These are phyloP conservation scores for Grifola frondosa DNA, from an alignment of 1,284 basidiomycete species.

Conservation along the genomic window DNA sequence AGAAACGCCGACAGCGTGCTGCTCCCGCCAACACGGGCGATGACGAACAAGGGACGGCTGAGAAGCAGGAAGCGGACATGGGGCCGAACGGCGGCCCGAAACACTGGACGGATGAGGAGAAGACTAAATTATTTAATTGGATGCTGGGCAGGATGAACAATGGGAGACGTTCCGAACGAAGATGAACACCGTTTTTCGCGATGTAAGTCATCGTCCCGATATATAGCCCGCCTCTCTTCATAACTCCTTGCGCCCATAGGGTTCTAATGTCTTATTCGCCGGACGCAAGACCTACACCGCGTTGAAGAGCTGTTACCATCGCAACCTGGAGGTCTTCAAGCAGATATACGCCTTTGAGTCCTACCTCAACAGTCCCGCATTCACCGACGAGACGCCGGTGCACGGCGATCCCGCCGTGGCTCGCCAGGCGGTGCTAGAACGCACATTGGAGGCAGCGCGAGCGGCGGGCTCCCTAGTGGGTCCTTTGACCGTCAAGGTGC, in stretches of 20 bases:
- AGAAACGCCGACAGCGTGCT: slow-evolving; percentile 16
- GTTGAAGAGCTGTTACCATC: slow-evolving; percentile 76
- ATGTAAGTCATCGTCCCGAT: slow-evolving; percentile 54
- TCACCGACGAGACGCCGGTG: background rate
- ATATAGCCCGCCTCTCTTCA: too few species aligned
- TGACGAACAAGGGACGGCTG: slow-evolving; percentile 16
- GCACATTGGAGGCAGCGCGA: slow-evolving; percentile 58
- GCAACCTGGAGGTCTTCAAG: slow-evolving; percentile 77
- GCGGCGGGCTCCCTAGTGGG: slow-evolving; percentile 65
- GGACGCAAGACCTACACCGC: slow-evolving; percentile 77
- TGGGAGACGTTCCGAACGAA: slow-evolving; percentile 71
- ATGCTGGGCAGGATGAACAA: slow-evolving; percentile 74
- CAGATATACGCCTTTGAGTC: slow-evolving; percentile 70
- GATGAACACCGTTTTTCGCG: slow-evolving; percentile 75
- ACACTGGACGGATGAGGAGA: slow-evolving; percentile 80
- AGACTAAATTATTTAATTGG: slow-evolving; percentile 70
- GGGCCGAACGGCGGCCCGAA: slow-evolving; percentile 53
- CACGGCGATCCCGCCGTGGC: background rate
- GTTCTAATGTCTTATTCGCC: slow-evolving; percentile 63
- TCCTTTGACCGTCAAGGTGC: slow-evolving; percentile 63
- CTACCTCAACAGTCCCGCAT: slow-evolving; percentile 40
- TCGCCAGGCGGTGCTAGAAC: slow-evolving; percentile 37
- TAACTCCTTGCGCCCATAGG: slow-evolving; percentile 38
- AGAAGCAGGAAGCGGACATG: slow-evolving; percentile 23
- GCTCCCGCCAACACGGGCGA: background rate